Base-by-base conservation (phyloP, 768 basidiomycete species). In the Amanita thiersii region DNA sequence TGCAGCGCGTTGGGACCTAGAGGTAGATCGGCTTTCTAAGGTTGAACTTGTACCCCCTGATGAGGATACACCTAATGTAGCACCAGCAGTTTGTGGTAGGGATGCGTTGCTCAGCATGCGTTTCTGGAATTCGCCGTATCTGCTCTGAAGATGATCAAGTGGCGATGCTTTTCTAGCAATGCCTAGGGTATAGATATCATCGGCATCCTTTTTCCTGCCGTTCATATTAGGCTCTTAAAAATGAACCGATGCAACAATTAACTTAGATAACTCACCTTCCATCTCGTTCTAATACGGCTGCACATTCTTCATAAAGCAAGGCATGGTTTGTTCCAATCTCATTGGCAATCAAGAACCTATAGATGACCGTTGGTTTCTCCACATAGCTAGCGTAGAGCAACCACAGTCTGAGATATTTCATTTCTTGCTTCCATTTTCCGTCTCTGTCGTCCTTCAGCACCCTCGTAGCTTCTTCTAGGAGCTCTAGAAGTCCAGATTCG, bases 331-430 rank as follows among this genome's bases (percentile, higher is more conserved):
- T 83, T 3, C 91, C 96, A 50, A 98, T 86, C 51, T 96, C 90
- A 52, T 91, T 92, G 4, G 81, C 82, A 49, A 96, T 70, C 56
- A 97, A 62, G 62, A 92, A 98, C 49, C 79, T 75, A 69, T 86
- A 97, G 50, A 98, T 84, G 58, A 92, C 74, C 11, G 78, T 77
- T 30, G 91, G 84, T 54, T 79, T 79, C 64, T 97, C 93, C 38
- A 98, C 89, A 56, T 88, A 85, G 57, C 80, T 81, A 11, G 93
- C 86, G 58, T 97, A 99, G 35, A 91, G 75, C 38, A 91, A 69
- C 96, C 96, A 99, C 11, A 98, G 66, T 56, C 91, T 90, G 42
- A 98, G 72, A 59, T 97, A 96, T 44, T 86, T 79, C 45, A 88
- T 55, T 54, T 97, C 90, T 42, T 68, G 72, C 52, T 72, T 73